These are phyloP conservation scores for Xylaria longipes DNA, from an alignment of 495 filamentous ascomycete species.

Conservation along the genomic window DNA sequence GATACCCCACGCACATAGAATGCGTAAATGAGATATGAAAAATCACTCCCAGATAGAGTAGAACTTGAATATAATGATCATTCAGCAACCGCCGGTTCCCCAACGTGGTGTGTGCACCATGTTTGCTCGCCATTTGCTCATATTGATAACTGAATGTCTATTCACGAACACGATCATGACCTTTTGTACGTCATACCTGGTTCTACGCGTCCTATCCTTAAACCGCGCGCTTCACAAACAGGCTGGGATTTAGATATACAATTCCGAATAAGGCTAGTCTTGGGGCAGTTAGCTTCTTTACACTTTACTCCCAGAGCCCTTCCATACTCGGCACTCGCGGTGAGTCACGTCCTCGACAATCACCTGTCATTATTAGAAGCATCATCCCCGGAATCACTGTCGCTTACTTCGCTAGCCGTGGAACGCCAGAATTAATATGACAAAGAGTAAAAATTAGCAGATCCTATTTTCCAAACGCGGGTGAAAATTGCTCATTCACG, in stretches of 20 bases:
- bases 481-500: neutral
- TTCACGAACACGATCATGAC: neutral
- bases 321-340: neutral
- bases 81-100: neutral
- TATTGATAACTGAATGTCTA: neutral
- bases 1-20: conserved; percentile 19
- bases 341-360: neutral
- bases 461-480: neutral
- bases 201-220: neutral
- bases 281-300: neutral
- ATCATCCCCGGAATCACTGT: neutral
- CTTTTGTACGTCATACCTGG: neutral
- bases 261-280: neutral
- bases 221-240: too few relatives aligned
- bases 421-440: neutral
- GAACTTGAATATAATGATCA: conserved; percentile 15
- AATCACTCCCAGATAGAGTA: conserved; percentile 10
- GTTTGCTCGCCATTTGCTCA: neutral
- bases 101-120: neutral
- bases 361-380: neutral
- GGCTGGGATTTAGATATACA: too few relatives aligned
- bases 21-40: conserved; percentile 18
- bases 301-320: neutral
- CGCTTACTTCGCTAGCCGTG: neutral
- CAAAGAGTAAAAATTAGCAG: neutral